These are phyloP conservation scores for Fusarium luffae DNA, from an alignment of 2,329 filamentous ascomycete species.

Conservation along the genomic window DNA sequence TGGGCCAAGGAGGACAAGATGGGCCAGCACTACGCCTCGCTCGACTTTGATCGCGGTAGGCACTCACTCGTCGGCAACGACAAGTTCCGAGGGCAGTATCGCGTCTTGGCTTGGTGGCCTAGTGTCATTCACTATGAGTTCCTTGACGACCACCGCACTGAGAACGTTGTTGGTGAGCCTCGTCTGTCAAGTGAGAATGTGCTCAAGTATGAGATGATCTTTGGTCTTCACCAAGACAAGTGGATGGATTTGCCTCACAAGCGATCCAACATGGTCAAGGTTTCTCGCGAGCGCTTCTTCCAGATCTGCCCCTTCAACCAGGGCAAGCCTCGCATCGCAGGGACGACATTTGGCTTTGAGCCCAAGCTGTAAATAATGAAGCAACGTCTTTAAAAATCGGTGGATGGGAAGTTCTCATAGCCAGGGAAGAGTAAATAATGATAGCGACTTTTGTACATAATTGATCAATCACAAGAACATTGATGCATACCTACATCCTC, in stretches of 20 bases:
- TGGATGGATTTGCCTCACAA: conserved; percentile 79
- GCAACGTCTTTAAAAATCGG: not conserved
- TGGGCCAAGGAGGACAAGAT: conserved; percentile 63
- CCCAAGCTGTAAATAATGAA: conserved; percentile 53
- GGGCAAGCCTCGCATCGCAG: conserved; percentile 64
- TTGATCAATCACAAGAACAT: not conserved
- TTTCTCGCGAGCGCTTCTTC: conserved; percentile 75
- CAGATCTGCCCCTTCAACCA: conserved; percentile 70
- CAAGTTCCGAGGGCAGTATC: conserved; percentile 68
- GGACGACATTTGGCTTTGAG: conserved; percentile 63
- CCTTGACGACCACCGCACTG: conserved; percentile 69
- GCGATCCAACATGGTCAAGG: conserved; percentile 73
- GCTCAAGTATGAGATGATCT: conserved; percentile 77
- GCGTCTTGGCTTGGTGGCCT: conserved; percentile 70
- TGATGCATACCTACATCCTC: not conserved
- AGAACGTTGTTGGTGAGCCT: conserved; percentile 73
- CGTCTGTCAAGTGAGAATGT: conserved; percentile 75
- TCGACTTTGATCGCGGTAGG: conserved; percentile 68
- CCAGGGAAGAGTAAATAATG: not conserved
- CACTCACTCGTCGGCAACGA: conserved; percentile 69
- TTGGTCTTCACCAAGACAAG: conserved; percentile 77
- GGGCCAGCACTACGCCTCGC: conserved; percentile 65
- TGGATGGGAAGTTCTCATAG: not conserved
- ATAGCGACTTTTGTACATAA: conserved; percentile 15
- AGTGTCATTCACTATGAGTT: conserved; percentile 71